phyloP scores from a whole-genome alignment of 495 filamentous ascomycete species.

The Hypoxylon fuscum region DNA sequence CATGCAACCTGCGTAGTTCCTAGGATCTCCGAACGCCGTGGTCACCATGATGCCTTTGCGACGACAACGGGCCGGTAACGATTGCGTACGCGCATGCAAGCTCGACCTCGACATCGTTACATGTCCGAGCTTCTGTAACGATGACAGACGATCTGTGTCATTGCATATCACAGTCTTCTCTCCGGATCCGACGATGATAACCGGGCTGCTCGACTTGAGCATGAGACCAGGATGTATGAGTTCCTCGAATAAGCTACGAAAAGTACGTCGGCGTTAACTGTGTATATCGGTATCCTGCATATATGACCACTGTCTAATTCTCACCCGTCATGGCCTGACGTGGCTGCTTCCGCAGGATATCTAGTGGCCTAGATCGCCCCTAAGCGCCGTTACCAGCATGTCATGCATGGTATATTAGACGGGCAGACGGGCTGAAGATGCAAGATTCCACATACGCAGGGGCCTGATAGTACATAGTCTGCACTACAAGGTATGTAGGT shows the following conservation, averaged over 20 bases:
- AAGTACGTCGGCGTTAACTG: slow-evolving; percentile 15
- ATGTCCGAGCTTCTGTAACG: slow-evolving; percentile 28
- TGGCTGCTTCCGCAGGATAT: slow-evolving; percentile 30
- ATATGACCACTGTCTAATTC: slow-evolving; percentile 13
- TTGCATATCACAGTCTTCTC: slow-evolving; percentile 24
- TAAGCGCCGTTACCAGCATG: slow-evolving; percentile 15
- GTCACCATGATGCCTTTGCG: slow-evolving; percentile 19
- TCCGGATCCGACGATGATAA: slow-evolving; percentile 12
- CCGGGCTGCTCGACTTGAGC: background rate
- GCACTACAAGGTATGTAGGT: no score
- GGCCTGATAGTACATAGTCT: slow-evolving; percentile 1
- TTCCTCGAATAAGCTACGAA: slow-evolving; percentile 3
- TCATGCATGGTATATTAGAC: slow-evolving; percentile 19
- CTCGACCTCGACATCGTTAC: slow-evolving; percentile 22
- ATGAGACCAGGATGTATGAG: background rate
- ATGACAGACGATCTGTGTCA: slow-evolving; percentile 35
- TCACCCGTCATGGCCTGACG: slow-evolving; percentile 34
- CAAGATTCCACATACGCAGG: slow-evolving; percentile 10
- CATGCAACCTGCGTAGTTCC: slow-evolving; percentile 20
- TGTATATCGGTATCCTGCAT: slow-evolving; percentile 13
- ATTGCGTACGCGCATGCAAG: slow-evolving; percentile 34
- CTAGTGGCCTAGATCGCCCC: slow-evolving; percentile 31
- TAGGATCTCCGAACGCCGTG: slow-evolving; percentile 39
- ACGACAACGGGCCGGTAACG: slow-evolving; percentile 20
- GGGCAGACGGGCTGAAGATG: slow-evolving; percentile 20